These are phyloP conservation scores for Elaeagnus macrophylla DNA, from an alignment of 306 rosid genomes.

Conservation along the genomic window DNA sequence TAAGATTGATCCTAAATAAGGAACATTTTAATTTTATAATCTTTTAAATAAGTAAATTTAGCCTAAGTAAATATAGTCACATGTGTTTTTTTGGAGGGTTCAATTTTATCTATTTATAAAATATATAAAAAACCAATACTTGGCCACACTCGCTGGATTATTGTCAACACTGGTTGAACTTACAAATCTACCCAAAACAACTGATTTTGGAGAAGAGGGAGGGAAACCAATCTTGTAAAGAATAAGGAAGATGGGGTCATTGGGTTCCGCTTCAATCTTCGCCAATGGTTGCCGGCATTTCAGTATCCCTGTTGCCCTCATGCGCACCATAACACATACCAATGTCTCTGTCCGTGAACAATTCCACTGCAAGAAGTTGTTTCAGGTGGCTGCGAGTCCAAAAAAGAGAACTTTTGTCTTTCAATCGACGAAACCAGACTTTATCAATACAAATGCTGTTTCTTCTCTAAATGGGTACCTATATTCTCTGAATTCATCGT, in stretches of 20 bases:
- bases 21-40: no score
- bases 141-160: no score
- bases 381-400: constrained; percentile 25
- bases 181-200: no score
- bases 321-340: constrained; percentile 26
- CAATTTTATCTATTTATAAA: no score
- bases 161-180: no score
- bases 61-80: no score
- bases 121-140: no score
- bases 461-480: constrained; percentile 42
- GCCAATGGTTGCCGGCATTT: constrained; percentile 41
- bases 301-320: constrained; percentile 17
- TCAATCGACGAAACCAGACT: constrained; percentile 29
- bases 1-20: no score
- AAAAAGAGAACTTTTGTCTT: constrained; percentile 24
- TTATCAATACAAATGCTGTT: constrained; percentile 18
- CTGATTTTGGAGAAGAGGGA: no score
- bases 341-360: constrained; percentile 20
- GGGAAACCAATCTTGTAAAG: no score
- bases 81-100: no score
- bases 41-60: no score
- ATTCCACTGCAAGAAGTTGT: constrained; percentile 1
- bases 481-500: not conserved
- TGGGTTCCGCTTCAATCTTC: constrained; percentile 39
- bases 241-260: constrained; percentile 27